Percentiles rank a stretch among this genome's conserved stretches.
Evolutionary conservation across 2,329 filamentous ascomycete genomes (phyloP).

Genomic region (Furcasterigmium furcatum): DNA sequence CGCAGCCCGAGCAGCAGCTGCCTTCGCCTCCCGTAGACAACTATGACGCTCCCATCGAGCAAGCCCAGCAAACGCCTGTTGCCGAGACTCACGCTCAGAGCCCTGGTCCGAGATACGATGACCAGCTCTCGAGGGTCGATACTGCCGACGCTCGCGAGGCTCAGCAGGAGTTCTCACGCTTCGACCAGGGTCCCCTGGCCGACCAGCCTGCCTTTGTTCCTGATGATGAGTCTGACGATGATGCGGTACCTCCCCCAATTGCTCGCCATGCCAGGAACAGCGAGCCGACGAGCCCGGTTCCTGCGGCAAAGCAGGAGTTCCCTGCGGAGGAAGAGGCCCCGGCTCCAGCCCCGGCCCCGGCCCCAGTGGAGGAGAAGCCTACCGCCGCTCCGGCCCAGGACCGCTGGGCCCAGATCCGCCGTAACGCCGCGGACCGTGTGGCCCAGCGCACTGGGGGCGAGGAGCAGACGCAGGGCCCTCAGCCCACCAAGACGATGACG

Average conservation of each 20-base stretch:
- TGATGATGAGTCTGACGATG: constrained; percentile 43
- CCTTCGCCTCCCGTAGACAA: constrained; percentile 11
- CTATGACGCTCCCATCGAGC: constrained; percentile 11
- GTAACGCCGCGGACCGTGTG: constrained; percentile 85
- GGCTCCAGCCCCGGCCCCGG: constrained; percentile 21
- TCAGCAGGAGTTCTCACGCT: constrained; percentile 60
- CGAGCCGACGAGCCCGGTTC: constrained; percentile 10
- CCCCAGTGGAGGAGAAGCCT: constrained; percentile 15
- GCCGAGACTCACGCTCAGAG: constrained; percentile 10
- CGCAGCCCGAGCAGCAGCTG: constrained; percentile 10
- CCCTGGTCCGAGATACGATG: constrained; percentile 37
- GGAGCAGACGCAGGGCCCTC: constrained; percentile 56
- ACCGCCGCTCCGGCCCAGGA: constrained; percentile 53
- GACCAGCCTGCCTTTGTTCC: constrained; percentile 86
- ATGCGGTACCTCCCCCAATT: constrained; percentile 49
- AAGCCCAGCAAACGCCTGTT: constrained; percentile 9
- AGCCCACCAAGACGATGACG: constrained; percentile 52
- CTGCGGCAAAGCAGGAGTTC: constrained; percentile 17
- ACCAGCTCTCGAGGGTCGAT: constrained; percentile 56
- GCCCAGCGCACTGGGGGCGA: constrained; percentile 58
- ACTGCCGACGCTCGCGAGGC: constrained; percentile 56
- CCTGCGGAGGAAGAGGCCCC: constrained; percentile 25
- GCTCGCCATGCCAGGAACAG: constrained; percentile 33
- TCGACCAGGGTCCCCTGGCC: constrained; percentile 83
- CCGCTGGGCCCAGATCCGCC: constrained; percentile 93